Conservation (phyloP, 768 basidiomycete species). For the Dioszegia crocea region DNA sequence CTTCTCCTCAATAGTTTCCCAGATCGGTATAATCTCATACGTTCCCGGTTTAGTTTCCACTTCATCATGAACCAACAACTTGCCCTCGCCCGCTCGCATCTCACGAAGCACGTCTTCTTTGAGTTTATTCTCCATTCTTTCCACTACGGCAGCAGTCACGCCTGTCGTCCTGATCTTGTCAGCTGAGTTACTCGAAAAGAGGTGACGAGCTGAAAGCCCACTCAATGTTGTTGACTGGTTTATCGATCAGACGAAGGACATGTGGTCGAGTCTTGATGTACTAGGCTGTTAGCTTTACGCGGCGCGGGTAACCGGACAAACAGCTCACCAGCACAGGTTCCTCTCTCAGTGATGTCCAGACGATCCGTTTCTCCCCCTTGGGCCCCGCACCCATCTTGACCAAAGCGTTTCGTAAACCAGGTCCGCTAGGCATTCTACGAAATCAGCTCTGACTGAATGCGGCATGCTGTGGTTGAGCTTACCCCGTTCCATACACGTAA, state of each 20-base stretch:
- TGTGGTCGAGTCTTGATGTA: constrained; percentile 60
- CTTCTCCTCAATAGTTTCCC: constrained; percentile 69
- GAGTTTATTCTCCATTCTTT: constrained; percentile 80
- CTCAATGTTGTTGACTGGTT: constrained; percentile 92
- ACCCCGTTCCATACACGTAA: constrained; percentile 52
- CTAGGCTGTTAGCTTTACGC: constrained; percentile 15
- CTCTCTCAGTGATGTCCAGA: constrained; percentile 96
- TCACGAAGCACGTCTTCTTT: constrained; percentile 84
- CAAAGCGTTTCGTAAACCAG: constrained; percentile 82
- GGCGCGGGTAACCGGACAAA: too few relatives aligned
- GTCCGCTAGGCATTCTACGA: constrained; percentile 86
- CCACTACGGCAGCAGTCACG: constrained; percentile 81
- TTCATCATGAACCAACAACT: constrained; percentile 90
- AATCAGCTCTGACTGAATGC: constrained; percentile 7
- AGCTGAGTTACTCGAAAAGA: not conserved
- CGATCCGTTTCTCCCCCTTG: constrained; percentile 67
- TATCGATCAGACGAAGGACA: constrained; percentile 79
- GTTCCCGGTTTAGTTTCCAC: constrained; percentile 85
- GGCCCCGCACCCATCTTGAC: constrained; percentile 74
- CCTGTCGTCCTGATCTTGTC: constrained; percentile 70
- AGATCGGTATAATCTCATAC: constrained; percentile 87
- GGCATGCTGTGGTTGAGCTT: not conserved
- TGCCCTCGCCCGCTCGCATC: constrained; percentile 63
- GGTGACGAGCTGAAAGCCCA: constrained; percentile 52
- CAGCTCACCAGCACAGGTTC: constrained; percentile 70